Evolutionary conservation across 805 yeast species (phyloP).

Genomic region (Starmerella gropengiesseri): DNA sequence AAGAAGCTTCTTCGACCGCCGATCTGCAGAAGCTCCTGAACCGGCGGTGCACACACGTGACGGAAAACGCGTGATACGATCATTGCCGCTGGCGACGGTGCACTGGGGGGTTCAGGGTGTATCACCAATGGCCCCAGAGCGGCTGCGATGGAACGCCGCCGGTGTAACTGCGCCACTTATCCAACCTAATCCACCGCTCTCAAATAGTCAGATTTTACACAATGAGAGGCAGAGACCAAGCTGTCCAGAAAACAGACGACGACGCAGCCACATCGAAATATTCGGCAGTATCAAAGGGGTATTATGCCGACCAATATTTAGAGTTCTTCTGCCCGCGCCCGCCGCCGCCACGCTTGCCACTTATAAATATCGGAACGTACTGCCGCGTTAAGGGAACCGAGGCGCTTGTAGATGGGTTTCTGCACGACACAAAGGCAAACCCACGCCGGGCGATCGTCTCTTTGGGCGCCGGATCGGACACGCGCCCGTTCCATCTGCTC

Average conservation of each 20-base stretch:
- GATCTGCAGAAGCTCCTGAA: slow-evolving; percentile 1
- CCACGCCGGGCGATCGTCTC: slow-evolving; percentile 42
- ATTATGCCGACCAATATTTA: slow-evolving; percentile 36
- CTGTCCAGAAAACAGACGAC: slow-evolving; percentile 46
- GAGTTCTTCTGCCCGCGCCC: slow-evolving; percentile 12
- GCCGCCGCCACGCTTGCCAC: slow-evolving; percentile 38
- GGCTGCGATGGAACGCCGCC: no score
- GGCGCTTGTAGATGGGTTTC: slow-evolving; percentile 32
- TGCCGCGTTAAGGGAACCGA: slow-evolving; percentile 40
- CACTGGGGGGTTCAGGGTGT: no score
- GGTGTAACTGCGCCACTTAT: no score
- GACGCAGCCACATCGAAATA: slow-evolving; percentile 48
- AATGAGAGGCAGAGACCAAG: slow-evolving; percentile 24
- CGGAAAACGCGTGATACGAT: no score
- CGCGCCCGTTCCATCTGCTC: slow-evolving; percentile 48
- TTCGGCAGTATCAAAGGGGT: slow-evolving; percentile 38
- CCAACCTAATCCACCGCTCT: no score
- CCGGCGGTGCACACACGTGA: no score
- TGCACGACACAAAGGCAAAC: slow-evolving; percentile 22
- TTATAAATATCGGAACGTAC: slow-evolving; percentile 54
- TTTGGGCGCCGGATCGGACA: slow-evolving; percentile 75
- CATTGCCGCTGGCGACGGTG: neutral
- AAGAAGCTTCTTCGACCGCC: neutral
- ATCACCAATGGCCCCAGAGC: no score
- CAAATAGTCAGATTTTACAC: neutral